Base-by-base conservation (phyloP, 495 filamentous ascomycete species). In the Parathielavia appendiculata region DNA sequence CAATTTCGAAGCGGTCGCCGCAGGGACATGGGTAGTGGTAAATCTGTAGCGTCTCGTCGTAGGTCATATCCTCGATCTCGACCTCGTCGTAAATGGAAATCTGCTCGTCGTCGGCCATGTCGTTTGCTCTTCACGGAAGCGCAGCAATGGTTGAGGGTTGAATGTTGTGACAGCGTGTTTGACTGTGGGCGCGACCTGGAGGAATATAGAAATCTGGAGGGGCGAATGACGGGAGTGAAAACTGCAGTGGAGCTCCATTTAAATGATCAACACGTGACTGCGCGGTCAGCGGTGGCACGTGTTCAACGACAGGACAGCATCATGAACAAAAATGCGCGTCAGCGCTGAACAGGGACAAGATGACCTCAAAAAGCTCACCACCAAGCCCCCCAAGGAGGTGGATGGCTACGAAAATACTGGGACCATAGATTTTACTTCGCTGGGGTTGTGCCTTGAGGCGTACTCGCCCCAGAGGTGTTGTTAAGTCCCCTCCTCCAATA, bases 31-130 rank as follows among this genome's bases (percentile, higher is more conserved):
- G 93, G 72, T 91, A 96, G 71, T 91, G 88, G 74, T 96, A 98
- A 66, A 95, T 84, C 71, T 95, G 85, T 20, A 90, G 78, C 4
- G 79, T 79, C 23, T 85, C 74, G 72, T 98, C 91, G 72, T 83
- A 98, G 68, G 90, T 93, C 89, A 97, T 95, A 71, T 98, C 93
- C 71, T 98, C 93, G 80, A 98, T 97, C 70, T 98, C 93, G 75
- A 98, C 91, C 73, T 98, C 92, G 73, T 98, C 93, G 79, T 98
- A 98, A 66, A 96, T 87, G 56, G 86, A 83, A 45, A 84, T 69
- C 47, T 79, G 73, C 40, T 86, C 84, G 65, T 79, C 76, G 47
- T 88, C 87, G 23, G 85, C 79, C 87, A 88, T 89, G 47, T 68
- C 76, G 23, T 20, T 34, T 20, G 26, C 6, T 6, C 3, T 30